phyloP scores from a whole-genome alignment of 345 rosid genomes.

The Durio zibethinus region DNA sequence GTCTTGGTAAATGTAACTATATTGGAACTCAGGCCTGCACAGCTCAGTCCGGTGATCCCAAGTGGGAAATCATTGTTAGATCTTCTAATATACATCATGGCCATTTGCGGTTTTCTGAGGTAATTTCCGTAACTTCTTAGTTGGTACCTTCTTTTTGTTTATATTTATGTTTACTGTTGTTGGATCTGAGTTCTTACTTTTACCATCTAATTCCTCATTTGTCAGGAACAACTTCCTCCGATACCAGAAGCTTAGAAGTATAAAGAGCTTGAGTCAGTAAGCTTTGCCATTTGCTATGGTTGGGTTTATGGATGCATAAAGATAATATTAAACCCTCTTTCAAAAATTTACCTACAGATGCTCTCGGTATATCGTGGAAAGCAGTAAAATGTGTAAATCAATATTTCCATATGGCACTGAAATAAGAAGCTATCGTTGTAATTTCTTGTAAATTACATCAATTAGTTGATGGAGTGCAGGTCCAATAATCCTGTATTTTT shows the following conservation, averaged over 20 bases:
- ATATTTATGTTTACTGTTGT: background rate
- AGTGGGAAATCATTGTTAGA: constrained; percentile 83
- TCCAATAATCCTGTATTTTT: background rate
- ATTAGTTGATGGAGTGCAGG: background rate
- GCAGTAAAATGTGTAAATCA: background rate
- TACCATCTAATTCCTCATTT: background rate
- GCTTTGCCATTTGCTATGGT: constrained; percentile 14
- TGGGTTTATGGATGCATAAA: background rate
- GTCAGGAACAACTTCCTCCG: constrained; percentile 38
- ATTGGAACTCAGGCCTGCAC: constrained; percentile 31
- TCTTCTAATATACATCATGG: constrained; percentile 51
- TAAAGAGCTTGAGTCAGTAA: background rate
- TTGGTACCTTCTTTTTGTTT: background rate
- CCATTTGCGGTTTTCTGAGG: constrained; percentile 59
- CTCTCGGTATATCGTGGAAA: background rate
- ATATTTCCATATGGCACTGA: background rate
- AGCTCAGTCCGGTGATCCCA: constrained; percentile 30
- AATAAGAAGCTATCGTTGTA: background rate
- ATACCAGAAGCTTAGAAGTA: constrained; percentile 37
- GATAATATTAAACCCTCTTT: background rate
- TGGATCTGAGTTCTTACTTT: constrained; percentile 5
- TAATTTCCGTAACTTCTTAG: constrained; percentile 18
- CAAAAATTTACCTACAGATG: background rate
- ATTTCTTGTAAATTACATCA: background rate
- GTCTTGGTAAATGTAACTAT: constrained; percentile 24